Base-by-base conservation (phyloP, 345 rosid species). In the Lepidium aucheri region DNA sequence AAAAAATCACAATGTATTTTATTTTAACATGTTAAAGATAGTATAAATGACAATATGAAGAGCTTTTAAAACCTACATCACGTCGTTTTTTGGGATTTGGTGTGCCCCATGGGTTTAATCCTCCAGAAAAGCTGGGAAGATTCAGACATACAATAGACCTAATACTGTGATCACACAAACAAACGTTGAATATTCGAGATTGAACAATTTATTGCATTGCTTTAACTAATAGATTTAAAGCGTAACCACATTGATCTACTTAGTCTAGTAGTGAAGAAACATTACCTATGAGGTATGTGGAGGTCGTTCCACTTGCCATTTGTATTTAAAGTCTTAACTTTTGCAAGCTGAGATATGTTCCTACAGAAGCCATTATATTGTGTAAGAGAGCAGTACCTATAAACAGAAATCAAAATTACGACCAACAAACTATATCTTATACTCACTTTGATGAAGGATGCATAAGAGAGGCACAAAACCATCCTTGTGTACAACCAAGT, bases 121-220 rank as follows among this genome's bases (percentile, higher is more conserved):
- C 97, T 38, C 98, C 97, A 52, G 97, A 93, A 79, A 93, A 93
- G 84, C 97, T 88, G 56, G 97, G 98, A 68, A 90, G 83, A 83
- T 93, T 90, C 36, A 93, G 92, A 72, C 98, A 90, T 11, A 88
- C 81, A 34, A 93, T 86, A 34, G 97, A 93, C 78, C 98, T 88
- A 53, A 72, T 64, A 32, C 76, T 72, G 52, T 13, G 6, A 26
- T 26, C 30, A 4, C 30, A 26, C 6, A 26, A 26, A 26, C 30
- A 26, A 26, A 26, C 0, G 1, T 4, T 26, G 30, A 24, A 26
- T 68, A 58, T 39, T 39, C 16, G 34, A 17, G 53, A 14, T 13
- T 33, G 35, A 66, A 33, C 69, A 15, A 26, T 8, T 0, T 15
- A 52, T 65, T 36, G 9, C 56, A 4, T 26, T 4, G 2, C 4